Evolutionary conservation across 169 alveolate species (phyloP).

Genomic region (Cryptosporidium sp.): DNA sequence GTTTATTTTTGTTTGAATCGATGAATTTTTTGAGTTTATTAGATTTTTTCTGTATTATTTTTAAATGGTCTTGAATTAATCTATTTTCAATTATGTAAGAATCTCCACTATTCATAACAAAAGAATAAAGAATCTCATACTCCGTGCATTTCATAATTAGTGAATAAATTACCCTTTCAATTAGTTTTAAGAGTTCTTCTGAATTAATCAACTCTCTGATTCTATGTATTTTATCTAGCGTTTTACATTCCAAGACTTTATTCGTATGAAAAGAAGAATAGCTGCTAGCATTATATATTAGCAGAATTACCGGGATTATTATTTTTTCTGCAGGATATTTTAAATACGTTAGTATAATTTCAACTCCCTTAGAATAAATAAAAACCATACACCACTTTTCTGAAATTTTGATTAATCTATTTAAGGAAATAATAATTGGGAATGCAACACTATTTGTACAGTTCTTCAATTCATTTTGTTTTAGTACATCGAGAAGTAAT

Average conservation of each 20-base stretch:
- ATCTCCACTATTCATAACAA: slow-evolving; percentile 37
- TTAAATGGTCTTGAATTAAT: slow-evolving; percentile 7
- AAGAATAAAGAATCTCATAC: slow-evolving; percentile 22
- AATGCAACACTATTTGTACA: slow-evolving; percentile 4
- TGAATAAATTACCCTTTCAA: slow-evolving; percentile 4
- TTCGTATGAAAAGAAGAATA: slow-evolving; percentile 67
- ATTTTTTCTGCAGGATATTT: slow-evolving; percentile 19
- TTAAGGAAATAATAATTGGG: slow-evolving; percentile 43
- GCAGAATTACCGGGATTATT: slow-evolving; percentile 11
- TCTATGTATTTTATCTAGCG: slow-evolving; percentile 12
- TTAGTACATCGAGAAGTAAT: slow-evolving; percentile 44
- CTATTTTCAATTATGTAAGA: slow-evolving; percentile 15
- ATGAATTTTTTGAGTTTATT: neutral
- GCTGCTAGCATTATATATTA: slow-evolving; percentile 21
- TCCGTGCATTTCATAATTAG: slow-evolving; percentile 56
- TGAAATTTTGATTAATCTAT: slow-evolving; percentile 20
- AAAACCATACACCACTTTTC: slow-evolving; percentile 49
- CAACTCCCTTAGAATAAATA: slow-evolving; percentile 48
- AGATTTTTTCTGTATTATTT: neutral
- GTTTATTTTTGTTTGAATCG: neutral
- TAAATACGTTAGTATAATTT: slow-evolving; percentile 10
- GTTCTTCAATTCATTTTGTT: slow-evolving; percentile 20
- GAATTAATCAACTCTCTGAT: slow-evolving; percentile 34
- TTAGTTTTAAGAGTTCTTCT: neutral
- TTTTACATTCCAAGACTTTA: slow-evolving; percentile 33